These are phyloP conservation scores for Blepharisma undulans DNA, from an alignment of 169 alveolate genomes.

Conservation along the genomic window DNA sequence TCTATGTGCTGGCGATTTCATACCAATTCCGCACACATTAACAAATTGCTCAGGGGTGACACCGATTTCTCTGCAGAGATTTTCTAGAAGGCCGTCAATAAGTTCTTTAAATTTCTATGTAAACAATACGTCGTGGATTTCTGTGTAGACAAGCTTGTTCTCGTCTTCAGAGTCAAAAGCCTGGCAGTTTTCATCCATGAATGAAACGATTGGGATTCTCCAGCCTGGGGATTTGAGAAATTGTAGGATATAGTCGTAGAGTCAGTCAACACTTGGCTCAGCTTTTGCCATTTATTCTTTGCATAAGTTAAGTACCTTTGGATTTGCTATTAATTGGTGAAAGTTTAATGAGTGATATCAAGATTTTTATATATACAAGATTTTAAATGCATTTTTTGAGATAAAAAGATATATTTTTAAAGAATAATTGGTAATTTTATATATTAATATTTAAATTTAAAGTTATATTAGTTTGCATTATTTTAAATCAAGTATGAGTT, in stretches of 20 bases:
- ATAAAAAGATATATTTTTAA: too few species aligned
- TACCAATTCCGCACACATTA: constrained; percentile 42
- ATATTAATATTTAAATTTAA: too few species aligned
- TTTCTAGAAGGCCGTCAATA: constrained; percentile 48
- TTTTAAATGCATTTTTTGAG: too few species aligned
- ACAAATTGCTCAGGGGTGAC: constrained; percentile 52
- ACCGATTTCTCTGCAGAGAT: constrained; percentile 53
- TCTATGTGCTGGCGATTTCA: constrained; percentile 49
- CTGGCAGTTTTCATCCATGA: constrained; percentile 59
- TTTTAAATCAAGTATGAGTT: not conserved
- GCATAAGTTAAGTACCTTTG: not conserved
- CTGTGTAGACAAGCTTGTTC: constrained; percentile 74
- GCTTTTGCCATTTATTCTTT: not conserved
- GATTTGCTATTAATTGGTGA: not conserved
- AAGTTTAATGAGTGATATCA: not conserved
- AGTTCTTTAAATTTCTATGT: constrained; percentile 47
- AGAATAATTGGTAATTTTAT: not conserved
- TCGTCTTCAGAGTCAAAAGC: constrained; percentile 72
- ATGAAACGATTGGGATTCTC: constrained; percentile 55
- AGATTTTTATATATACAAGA: not conserved
- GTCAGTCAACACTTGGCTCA: constrained; percentile 28
- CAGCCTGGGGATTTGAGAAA: constrained; percentile 54
- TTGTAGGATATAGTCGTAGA: constrained; percentile 37
- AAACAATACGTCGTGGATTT: constrained; percentile 53
- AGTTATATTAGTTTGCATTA: not conserved